Conservation (phyloP, 805 yeast genomes). For the Ogataea salicorniae region DNA sequence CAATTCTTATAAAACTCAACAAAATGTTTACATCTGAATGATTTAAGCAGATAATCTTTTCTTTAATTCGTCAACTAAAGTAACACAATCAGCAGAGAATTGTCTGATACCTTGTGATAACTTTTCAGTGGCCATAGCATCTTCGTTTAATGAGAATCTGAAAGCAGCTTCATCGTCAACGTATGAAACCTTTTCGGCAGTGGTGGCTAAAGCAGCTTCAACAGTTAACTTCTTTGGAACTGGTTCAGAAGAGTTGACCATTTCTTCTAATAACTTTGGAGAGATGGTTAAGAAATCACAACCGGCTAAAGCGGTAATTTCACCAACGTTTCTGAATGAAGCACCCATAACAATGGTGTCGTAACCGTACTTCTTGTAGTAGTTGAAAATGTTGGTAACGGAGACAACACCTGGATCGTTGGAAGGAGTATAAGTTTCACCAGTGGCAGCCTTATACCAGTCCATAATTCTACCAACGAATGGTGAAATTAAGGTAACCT, state of each 20-base stretch:
- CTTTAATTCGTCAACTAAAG: slow-evolving; percentile 59
- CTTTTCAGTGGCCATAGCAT: slow-evolving; percentile 98
- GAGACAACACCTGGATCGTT: slow-evolving; percentile 95
- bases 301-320: slow-evolving; percentile 95
- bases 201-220: slow-evolving; percentile 48
- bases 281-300: slow-evolving; percentile 94
- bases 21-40: no score
- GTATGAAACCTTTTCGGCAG: slow-evolving; percentile 67
- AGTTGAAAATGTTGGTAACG: slow-evolving; percentile 86
- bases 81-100: slow-evolving; percentile 88
- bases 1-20: no score
- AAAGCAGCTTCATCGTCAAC: slow-evolving; percentile 82
- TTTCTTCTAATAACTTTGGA: slow-evolving; percentile 86
- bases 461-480: slow-evolving; percentile 98
- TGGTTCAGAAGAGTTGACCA: slow-evolving; percentile 67
- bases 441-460: slow-evolving; percentile 94
- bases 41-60: slow-evolving; percentile 6
- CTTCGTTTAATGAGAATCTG: slow-evolving; percentile 90
- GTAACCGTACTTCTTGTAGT: slow-evolving; percentile 96
- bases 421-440: slow-evolving; percentile 74
- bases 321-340: slow-evolving; percentile 95
- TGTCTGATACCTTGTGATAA: slow-evolving; percentile 96
- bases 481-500: slow-evolving; percentile 93
- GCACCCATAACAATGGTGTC: slow-evolving; percentile 99
- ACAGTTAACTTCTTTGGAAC: slow-evolving; percentile 83